Percentiles rank a stretch among this genome's conserved stretches.
Evolutionary conservation across 345 rosid genomes (phyloP).

Genomic region (Cardiospermum halicacabum): DNA sequence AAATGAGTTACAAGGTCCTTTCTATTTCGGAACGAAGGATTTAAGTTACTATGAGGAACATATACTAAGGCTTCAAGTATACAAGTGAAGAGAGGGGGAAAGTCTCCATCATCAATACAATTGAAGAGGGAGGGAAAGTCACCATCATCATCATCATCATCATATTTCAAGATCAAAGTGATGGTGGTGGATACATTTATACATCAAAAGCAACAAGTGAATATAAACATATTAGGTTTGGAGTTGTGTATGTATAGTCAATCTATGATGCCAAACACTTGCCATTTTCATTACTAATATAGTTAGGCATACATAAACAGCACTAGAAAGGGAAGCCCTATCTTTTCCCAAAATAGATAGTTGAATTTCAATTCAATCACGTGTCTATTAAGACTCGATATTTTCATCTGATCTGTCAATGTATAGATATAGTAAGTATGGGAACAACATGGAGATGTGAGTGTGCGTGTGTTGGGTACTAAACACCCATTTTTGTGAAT

Average conservation of each 20-base stretch:
- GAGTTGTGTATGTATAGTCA: neutral
- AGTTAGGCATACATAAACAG: slow-evolving; percentile 2
- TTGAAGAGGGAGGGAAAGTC: too few relatives aligned
- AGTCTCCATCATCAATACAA: too few relatives aligned
- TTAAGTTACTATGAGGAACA: too few relatives aligned
- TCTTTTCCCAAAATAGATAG: neutral
- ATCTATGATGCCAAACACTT: neutral
- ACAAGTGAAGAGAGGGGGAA: too few relatives aligned
- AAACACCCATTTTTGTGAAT: slow-evolving; percentile 12
- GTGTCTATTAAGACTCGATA: neutral
- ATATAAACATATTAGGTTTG: neutral
- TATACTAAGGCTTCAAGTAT: too few relatives aligned
- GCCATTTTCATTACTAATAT: neutral
- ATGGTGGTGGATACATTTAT: neutral
- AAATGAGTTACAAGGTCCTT: too few relatives aligned
- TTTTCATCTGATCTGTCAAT: neutral
- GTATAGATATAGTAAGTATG: neutral
- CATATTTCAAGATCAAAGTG: neutral
- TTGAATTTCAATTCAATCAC: slow-evolving; percentile 5
- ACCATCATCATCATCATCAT: too few relatives aligned
- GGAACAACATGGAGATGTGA: slow-evolving; percentile 1
- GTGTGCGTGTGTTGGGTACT: slow-evolving; percentile 9
- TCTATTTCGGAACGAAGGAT: too few relatives aligned
- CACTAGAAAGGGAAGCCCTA: neutral
- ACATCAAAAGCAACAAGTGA: neutral